Base-by-base conservation (phyloP, 106 monocot genomes). In the Cymbidium sinense region DNA sequence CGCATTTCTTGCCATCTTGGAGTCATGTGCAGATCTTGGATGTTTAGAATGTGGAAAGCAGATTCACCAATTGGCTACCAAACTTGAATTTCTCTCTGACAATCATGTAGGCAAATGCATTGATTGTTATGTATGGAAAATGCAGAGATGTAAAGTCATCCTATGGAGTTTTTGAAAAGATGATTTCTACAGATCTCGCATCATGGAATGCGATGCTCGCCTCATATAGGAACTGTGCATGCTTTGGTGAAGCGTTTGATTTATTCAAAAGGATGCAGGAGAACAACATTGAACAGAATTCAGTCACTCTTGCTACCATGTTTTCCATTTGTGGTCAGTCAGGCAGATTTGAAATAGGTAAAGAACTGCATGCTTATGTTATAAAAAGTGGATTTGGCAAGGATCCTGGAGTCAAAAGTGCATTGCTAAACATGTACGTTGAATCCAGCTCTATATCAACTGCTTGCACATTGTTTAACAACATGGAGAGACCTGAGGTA, bases 91-190 rank as follows among this genome's bases (percentile, higher is more conserved):
- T 55, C 58, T 70, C 58, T 41, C 82, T 10, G 83, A 75, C 8
- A 84, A 84, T 34, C 84, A 76, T 62, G 36, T 93, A n/a, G 85
- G 86, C 4, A 89, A n/a, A 87, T 7, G 52, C 84, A 10, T 77
- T 93, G 75, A 76, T 93, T 8, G 93, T 87, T 43, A 93, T 93
- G 93, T 93, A 89, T 65, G 83, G 81, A 6, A 87, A 89, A 73
- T 93, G 93, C 34, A 84, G 87, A 54, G 80, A 89, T 31, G 61
- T 87, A 55, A 86, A 79, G 8, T 62, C 84, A 76, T 89, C 83
- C 7, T 30, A 83, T 86, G 54, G 25, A 79, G 87, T 93, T 43
- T 93, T 93, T 67, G 25, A 82, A n/a, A 69, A 51, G 9, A 86
- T 87, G 86, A 15, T 10, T 39, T 28, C 37, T 28, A 36, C 21